Evolutionary conservation across 768 basidiomycete genomes (phyloP), one percentile per base, ranked within the genome.

Genomic region (Russula sp.): DNA sequence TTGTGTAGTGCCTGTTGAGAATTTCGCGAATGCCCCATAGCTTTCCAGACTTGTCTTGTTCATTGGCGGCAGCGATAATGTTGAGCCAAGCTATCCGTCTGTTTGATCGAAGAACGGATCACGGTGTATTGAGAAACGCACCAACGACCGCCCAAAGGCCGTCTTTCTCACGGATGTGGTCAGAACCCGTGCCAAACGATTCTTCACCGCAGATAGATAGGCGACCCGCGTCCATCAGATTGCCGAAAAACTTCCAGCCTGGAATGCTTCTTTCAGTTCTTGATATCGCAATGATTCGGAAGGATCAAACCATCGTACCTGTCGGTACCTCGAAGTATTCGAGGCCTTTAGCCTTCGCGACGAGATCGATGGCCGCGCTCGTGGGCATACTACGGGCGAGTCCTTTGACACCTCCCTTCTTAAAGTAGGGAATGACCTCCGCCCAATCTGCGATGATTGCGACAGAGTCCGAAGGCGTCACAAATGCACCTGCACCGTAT

Each of bases 191-290:
- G 60, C 97, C 97, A 73, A 99, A 99, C 4, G 93, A 95, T 76
- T 99, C 97, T 73, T 99, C 97, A 60, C 97, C 97, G 70, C 97
- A 99, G 71, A 99, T 98, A 53, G 96, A 98, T 53, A 99, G 83
- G 47, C 93, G 83, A 0, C 95, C 96, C 20, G 97, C 97, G 73
- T 99, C 97, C 97, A 99, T 99, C 68, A 99, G 79, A 76, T 98
- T 99, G 50, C 97, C 97, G 72, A 99, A 99, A 83, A 99, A 99
- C 76, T 99, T 99, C 94, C 94, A 98, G 65, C 96, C 95, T 94
- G 66, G 16, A 38, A 47, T 14, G 36, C 39, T 58, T 50, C 22
- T 42, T 47, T 64, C 22, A 64, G 42, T 16, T 22, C 42, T 18
- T 14, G 11, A 7, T 6, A 11, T 35, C 45, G 38, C 38, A 20